phyloP scores from a whole-genome alignment of 176 grass and related monocot species.

The Cymbopogon citratus region DNA sequence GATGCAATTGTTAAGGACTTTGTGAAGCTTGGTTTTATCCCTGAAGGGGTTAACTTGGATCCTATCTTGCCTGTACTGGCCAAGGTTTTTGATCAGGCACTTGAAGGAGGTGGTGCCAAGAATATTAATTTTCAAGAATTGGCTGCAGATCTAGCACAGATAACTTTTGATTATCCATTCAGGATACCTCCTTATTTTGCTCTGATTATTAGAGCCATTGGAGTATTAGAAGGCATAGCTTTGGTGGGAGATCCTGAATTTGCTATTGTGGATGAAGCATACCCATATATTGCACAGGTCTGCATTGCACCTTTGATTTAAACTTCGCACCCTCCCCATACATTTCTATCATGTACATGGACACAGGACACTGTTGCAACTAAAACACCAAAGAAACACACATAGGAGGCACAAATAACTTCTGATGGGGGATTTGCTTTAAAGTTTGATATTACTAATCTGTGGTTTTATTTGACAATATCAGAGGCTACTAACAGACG shows the following conservation, averaged over 20 bases:
- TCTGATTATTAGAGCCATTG: constrained; percentile 97
- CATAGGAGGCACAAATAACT: background rate
- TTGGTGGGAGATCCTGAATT: constrained; percentile 98
- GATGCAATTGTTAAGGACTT: constrained; percentile 91
- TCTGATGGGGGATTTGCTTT: background rate
- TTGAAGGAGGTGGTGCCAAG: constrained; percentile 97
- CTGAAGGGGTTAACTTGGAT: constrained; percentile 89
- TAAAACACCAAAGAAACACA: background rate
- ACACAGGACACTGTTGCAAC: background rate
- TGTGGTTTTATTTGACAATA: constrained; percentile 19
- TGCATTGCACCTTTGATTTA: background rate
- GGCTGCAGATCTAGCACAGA: constrained; percentile 92
- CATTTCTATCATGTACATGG: background rate
- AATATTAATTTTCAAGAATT: constrained; percentile 99
- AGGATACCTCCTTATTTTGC: constrained; percentile 97
- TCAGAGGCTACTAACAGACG: constrained; percentile 92
- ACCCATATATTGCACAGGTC: constrained; percentile 95
- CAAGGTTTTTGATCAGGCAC: constrained; percentile 98
- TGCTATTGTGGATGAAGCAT: constrained; percentile 96
- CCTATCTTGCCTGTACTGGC: constrained; percentile 91
- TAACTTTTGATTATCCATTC: constrained; percentile 98
- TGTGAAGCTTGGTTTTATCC: constrained; percentile 95
- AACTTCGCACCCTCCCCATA: background rate
- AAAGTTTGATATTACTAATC: background rate
- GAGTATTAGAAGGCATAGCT: constrained; percentile 95